These are phyloP conservation scores for Gossypium longicalyx DNA, from an alignment of 345 rosid species.

Conservation along the genomic window DNA sequence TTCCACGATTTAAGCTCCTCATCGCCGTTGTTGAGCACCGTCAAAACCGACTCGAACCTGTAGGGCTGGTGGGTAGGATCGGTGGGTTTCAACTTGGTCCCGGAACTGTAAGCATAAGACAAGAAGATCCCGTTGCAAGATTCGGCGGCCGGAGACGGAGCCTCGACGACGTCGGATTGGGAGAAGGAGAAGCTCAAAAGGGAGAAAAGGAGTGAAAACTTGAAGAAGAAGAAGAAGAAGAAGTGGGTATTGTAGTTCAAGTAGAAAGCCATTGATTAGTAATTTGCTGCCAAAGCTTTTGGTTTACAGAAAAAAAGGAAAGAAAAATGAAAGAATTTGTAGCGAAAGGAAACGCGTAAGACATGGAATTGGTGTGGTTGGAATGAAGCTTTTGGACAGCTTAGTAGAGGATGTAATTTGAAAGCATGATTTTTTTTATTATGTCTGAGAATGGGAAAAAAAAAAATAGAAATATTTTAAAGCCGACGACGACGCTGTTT, in stretches of 20 bases:
- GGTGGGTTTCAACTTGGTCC: constrained; percentile 55
- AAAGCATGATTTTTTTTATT: background rate
- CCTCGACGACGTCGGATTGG: constrained; percentile 32
- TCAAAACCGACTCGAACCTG: constrained; percentile 74
- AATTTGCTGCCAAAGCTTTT: background rate
- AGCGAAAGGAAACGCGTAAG: constrained; percentile 2
- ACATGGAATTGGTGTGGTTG: background rate
- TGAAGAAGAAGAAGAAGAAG: background rate
- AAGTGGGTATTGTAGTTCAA: constrained; percentile 14
- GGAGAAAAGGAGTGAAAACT: constrained; percentile 11
- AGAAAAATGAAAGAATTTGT: background rate
- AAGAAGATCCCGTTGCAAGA: constrained; percentile 71
- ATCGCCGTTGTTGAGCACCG: constrained; percentile 63
- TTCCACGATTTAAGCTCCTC: constrained; percentile 74
- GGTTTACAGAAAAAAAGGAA: background rate
- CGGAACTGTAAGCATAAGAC: constrained; percentile 49
- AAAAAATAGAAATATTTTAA: background rate
- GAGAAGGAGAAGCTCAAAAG: constrained; percentile 31
- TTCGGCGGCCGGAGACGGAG: constrained; percentile 48
- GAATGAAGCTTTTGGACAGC: background rate
- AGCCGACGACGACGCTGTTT: background rate
- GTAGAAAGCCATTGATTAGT: constrained; percentile 33
- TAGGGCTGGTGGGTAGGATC: constrained; percentile 63
- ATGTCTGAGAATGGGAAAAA: background rate
- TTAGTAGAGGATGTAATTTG: constrained; percentile 4